A percentile compares a stretch with the other conserved stretches of the same genome.
Evolutionary conservation across 192 early-diverging fungal genomes (phyloP).

Genomic region (Umbelopsis isabellina): DNA sequence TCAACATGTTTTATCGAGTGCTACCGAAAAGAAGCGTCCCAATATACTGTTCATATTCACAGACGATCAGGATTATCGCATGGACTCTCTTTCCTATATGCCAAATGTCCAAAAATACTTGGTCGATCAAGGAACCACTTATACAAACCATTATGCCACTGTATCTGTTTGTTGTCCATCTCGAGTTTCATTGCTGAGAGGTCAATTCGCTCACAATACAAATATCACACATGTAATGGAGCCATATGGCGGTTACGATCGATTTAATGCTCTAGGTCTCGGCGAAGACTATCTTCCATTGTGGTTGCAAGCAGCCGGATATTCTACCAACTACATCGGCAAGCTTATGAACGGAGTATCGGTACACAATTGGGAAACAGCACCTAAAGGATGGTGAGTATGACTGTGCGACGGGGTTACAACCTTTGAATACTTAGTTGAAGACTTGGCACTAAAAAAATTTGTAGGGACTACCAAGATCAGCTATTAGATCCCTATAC

Average conservation of each 20-base stretch:
- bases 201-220: slow-evolving; percentile 70
- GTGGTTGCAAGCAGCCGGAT: slow-evolving; percentile 60
- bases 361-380: slow-evolving; percentile 39
- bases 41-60: slow-evolving; percentile 70
- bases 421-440: no score
- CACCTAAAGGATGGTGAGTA: slow-evolving; percentile 34
- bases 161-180: slow-evolving; percentile 68
- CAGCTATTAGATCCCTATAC: slow-evolving; percentile 59
- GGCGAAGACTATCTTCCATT: slow-evolving; percentile 53
- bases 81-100: slow-evolving; percentile 63
- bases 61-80: slow-evolving; percentile 64
- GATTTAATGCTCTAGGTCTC: slow-evolving; percentile 41
- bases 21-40: slow-evolving; percentile 44
- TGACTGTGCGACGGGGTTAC: not conserved
- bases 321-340: slow-evolving; percentile 69
- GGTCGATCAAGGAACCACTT: slow-evolving; percentile 59
- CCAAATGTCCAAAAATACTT: slow-evolving; percentile 65
- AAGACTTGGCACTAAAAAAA: no score
- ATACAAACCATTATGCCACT: slow-evolving; percentile 64
- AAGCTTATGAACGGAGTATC: slow-evolving; percentile 63
- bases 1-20: not conserved
- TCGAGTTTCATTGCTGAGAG: slow-evolving; percentile 58
- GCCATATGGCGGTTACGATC: slow-evolving; percentile 47
- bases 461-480: slow-evolving; percentile 19
- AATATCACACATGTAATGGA: slow-evolving; percentile 42